Base-by-base conservation (phyloP, 2,329 filamentous ascomycete species). In the Pezicula neosporulosa region DNA sequence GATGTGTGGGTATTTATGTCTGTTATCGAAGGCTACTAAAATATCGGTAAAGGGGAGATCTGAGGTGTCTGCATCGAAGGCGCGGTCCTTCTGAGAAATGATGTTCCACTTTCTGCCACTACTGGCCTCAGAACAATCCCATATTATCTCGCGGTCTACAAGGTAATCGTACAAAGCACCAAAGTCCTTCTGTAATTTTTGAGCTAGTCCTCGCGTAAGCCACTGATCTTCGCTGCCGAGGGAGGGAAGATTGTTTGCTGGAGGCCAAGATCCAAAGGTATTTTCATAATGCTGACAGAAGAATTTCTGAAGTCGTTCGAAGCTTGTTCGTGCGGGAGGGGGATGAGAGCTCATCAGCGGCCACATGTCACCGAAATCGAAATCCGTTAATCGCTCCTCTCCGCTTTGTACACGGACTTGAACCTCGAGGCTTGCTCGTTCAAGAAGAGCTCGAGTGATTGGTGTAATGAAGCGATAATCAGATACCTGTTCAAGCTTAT, bases 141-240 rank as follows among this genome's bases (percentile, higher is more conserved):
- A 89, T 0, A 78, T 64, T 4, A 87, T 77, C 44, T 87, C 81
- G 5, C 83, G 77, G 64, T 89, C 80, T 15, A 89, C 85, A 1
- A 89, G 70, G 55, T 86, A 87, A 60, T 89, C 85, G 60, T 89
- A 89, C 2, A 89, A 69, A 0, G 82, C 80, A 2, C 82, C 81
- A 59, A 89, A 88, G 57, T 89, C 86, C 30, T 72, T 73, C 56
- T 86, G 82, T n/a, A 89, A 64, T 3, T 72, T 72, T 44, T 77
- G 73, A 1, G 76, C 76, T 16, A 87, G 64, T 3, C 73, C 76
- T 38, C 85, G 74, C 4, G 78, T 85, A 12, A 89, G 71, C 85
- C 85, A 88, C 37, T 73, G 72, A 9, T 78, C 75, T 30, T 77
- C 70, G 8, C 65, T 72, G 1, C 71, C 68, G 2, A 36, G 60